Evolutionary conservation across 2,329 filamentous ascomycete genomes (phyloP).

Genomic region (Remersonia thermophila): DNA sequence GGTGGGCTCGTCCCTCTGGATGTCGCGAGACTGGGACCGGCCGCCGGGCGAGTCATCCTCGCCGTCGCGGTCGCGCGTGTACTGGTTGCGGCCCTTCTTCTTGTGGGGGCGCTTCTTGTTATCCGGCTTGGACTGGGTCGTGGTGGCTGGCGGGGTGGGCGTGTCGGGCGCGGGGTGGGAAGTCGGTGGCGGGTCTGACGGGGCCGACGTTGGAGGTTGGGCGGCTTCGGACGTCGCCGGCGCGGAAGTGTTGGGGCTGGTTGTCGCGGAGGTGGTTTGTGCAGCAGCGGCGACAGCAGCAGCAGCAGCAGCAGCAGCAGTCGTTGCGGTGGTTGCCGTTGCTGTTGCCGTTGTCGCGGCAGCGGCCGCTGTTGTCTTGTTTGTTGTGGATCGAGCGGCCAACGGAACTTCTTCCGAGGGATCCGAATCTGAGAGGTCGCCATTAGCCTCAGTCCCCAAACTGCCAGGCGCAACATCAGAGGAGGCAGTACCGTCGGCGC

Average conservation of each 20-base stretch:
- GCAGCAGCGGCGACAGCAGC: too few species aligned
- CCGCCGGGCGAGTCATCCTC: slow-evolving; percentile 45
- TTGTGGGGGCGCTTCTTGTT: slow-evolving; percentile 47
- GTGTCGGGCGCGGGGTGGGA: slow-evolving; percentile 36
- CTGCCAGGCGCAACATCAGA: slow-evolving; percentile 10
- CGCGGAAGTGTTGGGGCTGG: slow-evolving; percentile 11
- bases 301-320: too few species aligned
- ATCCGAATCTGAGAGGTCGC: slow-evolving; percentile 48
- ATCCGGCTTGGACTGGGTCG: slow-evolving; percentile 38
- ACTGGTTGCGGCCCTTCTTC: slow-evolving; percentile 67
- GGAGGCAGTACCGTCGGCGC: slow-evolving; percentile 55
- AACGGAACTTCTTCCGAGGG: slow-evolving; percentile 54
- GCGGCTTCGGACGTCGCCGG: slow-evolving; percentile 11
- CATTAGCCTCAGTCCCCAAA: slow-evolving; percentile 24
- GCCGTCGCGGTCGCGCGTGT: slow-evolving; percentile 62
- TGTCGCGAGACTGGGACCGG: slow-evolving; percentile 36
- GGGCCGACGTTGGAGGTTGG: slow-evolving; percentile 5
- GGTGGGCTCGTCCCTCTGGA: slow-evolving; percentile 34
- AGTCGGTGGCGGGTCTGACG: slow-evolving; percentile 32
- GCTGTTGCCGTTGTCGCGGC: too few species aligned
- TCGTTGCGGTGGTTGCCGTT: too few species aligned
- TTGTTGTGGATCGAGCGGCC: slow-evolving; percentile 29
- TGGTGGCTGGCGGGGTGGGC: slow-evolving; percentile 29
- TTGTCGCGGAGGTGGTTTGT: slow-evolving; percentile 4
- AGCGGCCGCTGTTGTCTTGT: slow-evolving; percentile 19